A percentile compares a stretch with the other conserved stretches of the same genome.
Conservation (phyloP, 2,329 filamentous ascomycete genomes). For the Xylogone sp. region DNA sequence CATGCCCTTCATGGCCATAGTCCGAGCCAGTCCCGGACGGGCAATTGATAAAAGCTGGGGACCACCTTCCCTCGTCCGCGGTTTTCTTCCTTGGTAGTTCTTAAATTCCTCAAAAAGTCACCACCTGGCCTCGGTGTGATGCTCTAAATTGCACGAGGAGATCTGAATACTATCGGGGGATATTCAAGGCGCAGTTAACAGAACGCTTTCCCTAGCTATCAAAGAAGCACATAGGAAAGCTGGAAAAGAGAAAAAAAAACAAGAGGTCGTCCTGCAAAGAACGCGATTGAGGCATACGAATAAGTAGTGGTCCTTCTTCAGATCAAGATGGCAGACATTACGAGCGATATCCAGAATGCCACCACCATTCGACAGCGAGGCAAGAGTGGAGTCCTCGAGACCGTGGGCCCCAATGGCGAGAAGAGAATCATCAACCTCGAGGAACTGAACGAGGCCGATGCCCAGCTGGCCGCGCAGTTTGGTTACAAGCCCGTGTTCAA, state of each 20-base stretch:
- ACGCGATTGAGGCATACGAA: no score
- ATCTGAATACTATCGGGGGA: no score
- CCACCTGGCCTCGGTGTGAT: no score
- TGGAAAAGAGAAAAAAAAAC: no score
- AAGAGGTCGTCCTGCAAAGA: no score
- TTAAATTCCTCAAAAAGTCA: neutral
- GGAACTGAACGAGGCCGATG: slow-evolving; percentile 24
- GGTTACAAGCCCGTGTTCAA: slow-evolving; percentile 47
- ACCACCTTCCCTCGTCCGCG: neutral
- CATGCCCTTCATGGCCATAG: neutral
- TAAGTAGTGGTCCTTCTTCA: neutral
- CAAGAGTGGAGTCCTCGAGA: slow-evolving; percentile 15
- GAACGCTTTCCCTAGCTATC: no score
- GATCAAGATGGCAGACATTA: neutral
- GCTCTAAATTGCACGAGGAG: no score
- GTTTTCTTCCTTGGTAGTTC: neutral
- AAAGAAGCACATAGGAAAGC: no score
- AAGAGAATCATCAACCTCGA: slow-evolving; percentile 14
- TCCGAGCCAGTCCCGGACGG: neutral
- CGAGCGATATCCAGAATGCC: neutral
- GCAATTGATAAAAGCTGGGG: neutral
- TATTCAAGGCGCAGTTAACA: no score
- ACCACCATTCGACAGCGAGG: slow-evolving; percentile 12
- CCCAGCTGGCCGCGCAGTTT: slow-evolving; percentile 26
- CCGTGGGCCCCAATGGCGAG: slow-evolving; percentile 14